Conservation (phyloP, 2,329 filamentous ascomycete species). For the Teratosphaeria destructans region DNA sequence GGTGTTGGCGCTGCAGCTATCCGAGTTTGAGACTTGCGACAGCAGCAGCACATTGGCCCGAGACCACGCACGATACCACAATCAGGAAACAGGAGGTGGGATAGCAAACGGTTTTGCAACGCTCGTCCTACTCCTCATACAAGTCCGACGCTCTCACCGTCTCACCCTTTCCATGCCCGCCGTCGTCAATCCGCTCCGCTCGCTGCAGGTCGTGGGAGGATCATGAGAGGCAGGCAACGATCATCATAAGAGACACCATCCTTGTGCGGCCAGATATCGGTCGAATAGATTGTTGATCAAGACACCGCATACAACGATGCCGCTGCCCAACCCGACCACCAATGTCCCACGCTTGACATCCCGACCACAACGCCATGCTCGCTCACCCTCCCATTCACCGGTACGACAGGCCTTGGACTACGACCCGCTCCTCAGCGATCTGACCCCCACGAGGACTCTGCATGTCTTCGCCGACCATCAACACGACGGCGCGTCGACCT, state of each 20-base stretch:
- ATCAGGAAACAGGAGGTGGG: neutral
- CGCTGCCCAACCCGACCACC: constrained; percentile 17
- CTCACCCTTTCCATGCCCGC: neutral
- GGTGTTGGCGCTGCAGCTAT: neutral
- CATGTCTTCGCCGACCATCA: constrained; percentile 46
- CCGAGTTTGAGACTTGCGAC: neutral
- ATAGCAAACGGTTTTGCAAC: neutral
- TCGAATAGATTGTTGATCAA: neutral
- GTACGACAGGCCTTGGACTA: constrained; percentile 17
- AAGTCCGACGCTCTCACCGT: neutral
- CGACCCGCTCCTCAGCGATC: constrained; percentile 44
- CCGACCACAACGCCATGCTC: constrained; percentile 10
- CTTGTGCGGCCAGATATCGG: neutral
- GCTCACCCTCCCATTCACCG: constrained; percentile 21
- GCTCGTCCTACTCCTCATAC: neutral
- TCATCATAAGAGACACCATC: neutral
- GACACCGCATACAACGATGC: neutral
- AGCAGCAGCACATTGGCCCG: neutral
- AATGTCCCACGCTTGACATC: constrained; percentile 18
- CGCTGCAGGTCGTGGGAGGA: neutral
- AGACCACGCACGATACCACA: too few relatives aligned
- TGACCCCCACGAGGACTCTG: constrained; percentile 51
- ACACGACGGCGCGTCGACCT: constrained; percentile 1
- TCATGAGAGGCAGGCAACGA: neutral
- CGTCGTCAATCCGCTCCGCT: neutral